Percentiles rank a stretch among this genome's conserved stretches.
phyloP scores from a whole-genome alignment of 192 early-diverging fungal species.

The Podila epicladia region DNA sequence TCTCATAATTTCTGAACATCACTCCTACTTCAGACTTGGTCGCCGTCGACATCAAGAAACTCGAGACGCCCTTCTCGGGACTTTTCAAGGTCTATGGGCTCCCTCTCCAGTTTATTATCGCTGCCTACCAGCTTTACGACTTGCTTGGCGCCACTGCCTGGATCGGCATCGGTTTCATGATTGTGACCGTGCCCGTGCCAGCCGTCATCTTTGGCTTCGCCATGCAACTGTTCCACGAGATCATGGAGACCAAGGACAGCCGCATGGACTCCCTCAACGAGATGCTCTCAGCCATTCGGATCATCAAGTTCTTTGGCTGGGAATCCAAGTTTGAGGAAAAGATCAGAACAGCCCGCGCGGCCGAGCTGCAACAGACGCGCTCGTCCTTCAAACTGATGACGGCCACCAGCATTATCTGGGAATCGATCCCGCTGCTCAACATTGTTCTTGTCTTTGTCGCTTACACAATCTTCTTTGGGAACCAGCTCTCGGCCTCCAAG shows the following conservation, averaged over 20 bases:
- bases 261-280: slow-evolving; percentile 79
- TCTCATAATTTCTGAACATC: no score
- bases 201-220: slow-evolving; percentile 54
- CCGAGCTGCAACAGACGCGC: slow-evolving; percentile 67
- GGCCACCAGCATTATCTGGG: slow-evolving; percentile 61
- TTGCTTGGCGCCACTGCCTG: slow-evolving; percentile 84
- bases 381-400: slow-evolving; percentile 61
- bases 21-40: slow-evolving; percentile 10
- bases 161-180: slow-evolving; percentile 75
- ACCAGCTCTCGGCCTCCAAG: slow-evolving; percentile 55
- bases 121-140: slow-evolving; percentile 70
- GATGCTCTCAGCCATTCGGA: slow-evolving; percentile 65
- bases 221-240: slow-evolving; percentile 56
- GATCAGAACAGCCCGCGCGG: slow-evolving; percentile 67
- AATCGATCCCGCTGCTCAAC: slow-evolving; percentile 66
- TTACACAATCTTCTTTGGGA: slow-evolving; percentile 65
- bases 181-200: slow-evolving; percentile 70
- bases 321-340: slow-evolving; percentile 75
- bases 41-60: slow-evolving; percentile 33
- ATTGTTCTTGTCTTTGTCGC: slow-evolving; percentile 67
- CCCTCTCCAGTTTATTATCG: slow-evolving; percentile 74
- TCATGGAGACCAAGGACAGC: slow-evolving; percentile 74
- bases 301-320: slow-evolving; percentile 95
- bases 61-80: slow-evolving; percentile 20
- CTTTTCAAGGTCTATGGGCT: slow-evolving; percentile 58